Base-by-base conservation (phyloP, 129 eudicot genomes). In the Rutidosis leptorrhynchoides region DNA sequence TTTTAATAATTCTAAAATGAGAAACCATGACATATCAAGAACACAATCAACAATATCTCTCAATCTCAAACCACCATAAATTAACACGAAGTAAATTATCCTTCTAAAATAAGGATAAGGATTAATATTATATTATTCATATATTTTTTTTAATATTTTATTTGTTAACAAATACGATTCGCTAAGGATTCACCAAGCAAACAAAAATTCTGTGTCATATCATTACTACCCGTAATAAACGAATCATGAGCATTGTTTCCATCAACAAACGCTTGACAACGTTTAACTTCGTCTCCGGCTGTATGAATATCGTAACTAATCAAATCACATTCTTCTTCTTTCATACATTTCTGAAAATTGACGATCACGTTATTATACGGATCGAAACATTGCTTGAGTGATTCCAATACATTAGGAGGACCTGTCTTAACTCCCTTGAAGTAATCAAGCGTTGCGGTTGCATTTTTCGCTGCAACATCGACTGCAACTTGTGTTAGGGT, bases 241-340 rank as follows among this genome's bases (percentile, higher is more conserved):
- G 77, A 72, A 32, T 12, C 77, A 35, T 53, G 77, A 52, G 77
- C 77, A 7, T 69, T 43, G 10, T 72, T 72, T 2, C 29, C 24
- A 53, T 72, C 77, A 20, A 17, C 56, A 24, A 52, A 5, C 5
- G 3, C 7, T 74, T 74, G 78, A 65, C 78, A 74, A 56, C 61
- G 37, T n/a, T 17, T 56, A 9, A 74, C 72, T 6, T 65, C 78
- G 0, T 74, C 78, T 1, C 40, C 72, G 7, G 72, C 78, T 15
- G 1, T 5, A 56, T 65, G 72, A 65, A 74, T 65, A n/a, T 74
- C 72, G 4, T 42, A 28, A 65, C 52, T 16, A 17, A 22, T 65
- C 20, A 43, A 43, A 22, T 29, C 1, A 43, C 78, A 74, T 0
- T 74, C 67, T 8, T 29, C 78, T 74, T 74, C 78, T 0, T 46